These are phyloP conservation scores for Aspergillus sp. DNA, from an alignment of 2,329 filamentous ascomycete species.

Conservation along the genomic window DNA sequence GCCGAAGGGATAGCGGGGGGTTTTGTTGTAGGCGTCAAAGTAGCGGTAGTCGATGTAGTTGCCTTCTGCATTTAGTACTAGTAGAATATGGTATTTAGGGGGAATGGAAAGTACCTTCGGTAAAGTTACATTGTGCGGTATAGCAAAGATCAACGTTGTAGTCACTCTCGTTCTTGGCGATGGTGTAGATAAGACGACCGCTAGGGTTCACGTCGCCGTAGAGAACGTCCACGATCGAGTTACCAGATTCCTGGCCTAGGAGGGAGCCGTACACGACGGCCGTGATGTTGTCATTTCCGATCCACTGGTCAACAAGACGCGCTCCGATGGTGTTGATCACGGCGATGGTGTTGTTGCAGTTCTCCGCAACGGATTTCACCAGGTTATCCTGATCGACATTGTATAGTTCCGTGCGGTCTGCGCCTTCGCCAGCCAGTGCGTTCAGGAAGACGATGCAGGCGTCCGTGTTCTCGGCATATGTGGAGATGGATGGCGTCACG, in stretches of 20 bases:
- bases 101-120: conserved; percentile 24
- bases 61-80: conserved; percentile 18
- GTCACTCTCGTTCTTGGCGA: conserved; percentile 49
- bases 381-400: conserved; percentile 62
- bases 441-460: conserved; percentile 75
- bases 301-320: conserved; percentile 8
- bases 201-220: conserved; percentile 39
- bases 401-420: conserved; percentile 53
- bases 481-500: conserved; percentile 4
- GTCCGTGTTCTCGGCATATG: conserved; percentile 23
- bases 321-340: conserved; percentile 59
- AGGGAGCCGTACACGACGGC: conserved; percentile 59
- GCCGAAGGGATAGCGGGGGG: conserved; percentile 51
- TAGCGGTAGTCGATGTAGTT: conserved; percentile 50
- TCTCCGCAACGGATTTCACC: conserved; percentile 49
- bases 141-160: conserved; percentile 29
- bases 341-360: conserved; percentile 57
- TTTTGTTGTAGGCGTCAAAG: conserved; percentile 46
- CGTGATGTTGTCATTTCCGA: conserved; percentile 59
- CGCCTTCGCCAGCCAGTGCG: conserved; percentile 71
- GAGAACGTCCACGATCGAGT: conserved; percentile 40
- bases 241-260: conserved; percentile 51
- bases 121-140: conserved; percentile 34
- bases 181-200: conserved; percentile 58
- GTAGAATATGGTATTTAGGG: neutral